Base-by-base conservation (phyloP, 139 green algal species). In the Chlamydomonas asymmetrica region DNA sequence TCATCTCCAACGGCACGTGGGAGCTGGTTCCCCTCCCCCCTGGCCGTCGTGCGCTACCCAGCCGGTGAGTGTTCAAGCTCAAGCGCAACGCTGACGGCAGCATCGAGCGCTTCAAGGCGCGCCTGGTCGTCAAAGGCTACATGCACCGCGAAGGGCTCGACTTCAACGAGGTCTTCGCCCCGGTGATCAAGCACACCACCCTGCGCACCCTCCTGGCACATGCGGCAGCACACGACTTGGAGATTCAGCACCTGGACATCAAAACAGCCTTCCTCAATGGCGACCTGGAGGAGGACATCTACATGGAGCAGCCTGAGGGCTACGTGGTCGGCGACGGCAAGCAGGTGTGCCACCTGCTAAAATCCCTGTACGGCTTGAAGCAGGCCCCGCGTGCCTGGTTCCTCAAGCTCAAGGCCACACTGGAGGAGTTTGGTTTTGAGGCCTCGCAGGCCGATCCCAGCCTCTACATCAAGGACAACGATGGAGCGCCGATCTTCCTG, bases 131-230 rank as follows among this genome's bases (percentile, higher is more conserved):
- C 7, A 86, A 82, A 49, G 80, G 79, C 31, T 84, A 73, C 56
- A 59, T 31, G 48, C 80, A 88, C 54, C 35, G 43, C 9, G 56
- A 67, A 40, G 80, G 80, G 23, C 62, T 84, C 4, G 82, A 87
- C 66, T 84, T 75, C 37, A 41, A 82, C 16, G 87, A 92, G n/a
- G 70, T 81, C 0, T 91, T 87, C 71, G 81, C 86, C 48, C 80
- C 84, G 16, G 40, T 64, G 3, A 57, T 29, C 60, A 63, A 68
- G 31, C 50, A 82, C 32, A 43, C 38, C 18, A 83, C 84, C 7
- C 38, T 59, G 25, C 61, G 49, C 2, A 2, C 40, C 1, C 31
- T 79, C 32, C 22, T 78, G 29, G 50, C 73, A 5, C n/a, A 57
- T 1, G 67, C 45, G 48, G 66, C 73, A 16, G 32, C 9, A 8